A percentile compares a stretch with the other conserved stretches of the same genome.
Evolutionary conservation across 176 grass and related monocot genomes (phyloP).

Genomic region (Carex cristatella): DNA sequence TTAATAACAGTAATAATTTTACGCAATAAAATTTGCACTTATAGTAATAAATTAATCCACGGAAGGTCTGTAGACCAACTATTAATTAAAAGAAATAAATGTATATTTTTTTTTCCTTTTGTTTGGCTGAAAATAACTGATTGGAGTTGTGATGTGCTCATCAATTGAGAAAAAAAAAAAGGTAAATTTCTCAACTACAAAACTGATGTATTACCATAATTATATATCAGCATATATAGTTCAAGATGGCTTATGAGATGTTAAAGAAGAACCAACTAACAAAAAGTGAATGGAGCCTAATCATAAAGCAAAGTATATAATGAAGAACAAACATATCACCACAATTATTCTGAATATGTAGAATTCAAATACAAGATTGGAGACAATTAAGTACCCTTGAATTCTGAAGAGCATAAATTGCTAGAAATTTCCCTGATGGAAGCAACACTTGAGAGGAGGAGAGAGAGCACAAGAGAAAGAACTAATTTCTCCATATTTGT

Average conservation of each 20-base stretch:
- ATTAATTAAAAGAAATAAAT: background rate
- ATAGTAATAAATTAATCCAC: too few species aligned
- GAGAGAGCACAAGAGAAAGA: conserved; percentile 26
- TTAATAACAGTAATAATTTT: background rate
- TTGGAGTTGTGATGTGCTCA: background rate
- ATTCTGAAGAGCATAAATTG: conserved; percentile 39
- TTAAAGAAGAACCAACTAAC: conserved; percentile 15
- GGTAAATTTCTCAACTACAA: background rate
- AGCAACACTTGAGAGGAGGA: conserved; percentile 32
- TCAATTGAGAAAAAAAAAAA: background rate
- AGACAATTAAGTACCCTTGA: conserved; percentile 29
- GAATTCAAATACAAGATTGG: background rate
- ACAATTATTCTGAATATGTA: background rate
- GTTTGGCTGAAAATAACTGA: background rate
- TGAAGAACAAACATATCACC: background rate
- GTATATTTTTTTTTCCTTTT: background rate
- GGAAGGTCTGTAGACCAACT: background rate
- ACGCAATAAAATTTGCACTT: background rate
- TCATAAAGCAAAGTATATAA: background rate
- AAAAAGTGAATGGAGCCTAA: background rate
- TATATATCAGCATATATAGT: background rate
- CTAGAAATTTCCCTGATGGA: conserved; percentile 25
- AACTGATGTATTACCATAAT: background rate
- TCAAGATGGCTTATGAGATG: background rate
- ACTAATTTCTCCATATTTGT: conserved; percentile 3